Percentiles rank a stretch among this genome's conserved stretches.
phyloP scores from a whole-genome alignment of 495 filamentous ascomycete genomes.

The Hypoxylon trugodes region DNA sequence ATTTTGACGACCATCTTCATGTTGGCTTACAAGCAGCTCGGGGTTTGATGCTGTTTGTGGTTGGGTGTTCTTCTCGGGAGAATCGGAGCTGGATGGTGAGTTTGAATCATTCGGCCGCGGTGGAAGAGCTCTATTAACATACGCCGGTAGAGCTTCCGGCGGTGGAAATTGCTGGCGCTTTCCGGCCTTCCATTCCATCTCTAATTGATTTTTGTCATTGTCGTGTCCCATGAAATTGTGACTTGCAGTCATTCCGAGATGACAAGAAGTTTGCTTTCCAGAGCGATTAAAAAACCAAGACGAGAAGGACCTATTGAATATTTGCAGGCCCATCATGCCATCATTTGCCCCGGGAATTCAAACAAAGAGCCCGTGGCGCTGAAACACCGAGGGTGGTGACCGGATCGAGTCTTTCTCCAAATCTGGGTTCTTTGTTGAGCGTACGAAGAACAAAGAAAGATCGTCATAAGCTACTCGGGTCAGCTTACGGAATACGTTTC shows the following conservation, averaged over 20 bases:
- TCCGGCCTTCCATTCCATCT: not conserved
- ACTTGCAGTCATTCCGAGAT: constrained; percentile 19
- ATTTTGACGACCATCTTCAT: not conserved
- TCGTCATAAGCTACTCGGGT: too few relatives aligned
- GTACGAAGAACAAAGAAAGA: not conserved
- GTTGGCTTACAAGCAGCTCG: not conserved
- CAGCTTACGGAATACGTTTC: too few relatives aligned
- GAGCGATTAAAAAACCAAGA: not conserved
- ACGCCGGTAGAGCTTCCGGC: constrained; percentile 22
- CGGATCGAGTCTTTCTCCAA: too few relatives aligned
- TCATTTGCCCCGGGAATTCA: not conserved
- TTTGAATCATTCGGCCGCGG: constrained; percentile 11
- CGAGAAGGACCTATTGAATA: not conserved
- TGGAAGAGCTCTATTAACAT: constrained; percentile 34
- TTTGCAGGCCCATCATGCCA: not conserved
- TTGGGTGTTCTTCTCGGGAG: not conserved
- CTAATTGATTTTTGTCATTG: not conserved
- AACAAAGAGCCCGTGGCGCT: too few relatives aligned
- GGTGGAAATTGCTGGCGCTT: constrained; percentile 16
- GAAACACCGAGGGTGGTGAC: too few relatives aligned
- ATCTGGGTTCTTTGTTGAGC: constrained; percentile 2
- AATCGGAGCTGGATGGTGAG: constrained; percentile 8
- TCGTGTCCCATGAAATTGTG: not conserved
- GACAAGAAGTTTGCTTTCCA: not conserved
- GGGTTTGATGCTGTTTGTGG: not conserved